These are phyloP conservation scores for Austroboletus niveus DNA, from an alignment of 1,284 basidiomycete species.

Conservation along the genomic window DNA sequence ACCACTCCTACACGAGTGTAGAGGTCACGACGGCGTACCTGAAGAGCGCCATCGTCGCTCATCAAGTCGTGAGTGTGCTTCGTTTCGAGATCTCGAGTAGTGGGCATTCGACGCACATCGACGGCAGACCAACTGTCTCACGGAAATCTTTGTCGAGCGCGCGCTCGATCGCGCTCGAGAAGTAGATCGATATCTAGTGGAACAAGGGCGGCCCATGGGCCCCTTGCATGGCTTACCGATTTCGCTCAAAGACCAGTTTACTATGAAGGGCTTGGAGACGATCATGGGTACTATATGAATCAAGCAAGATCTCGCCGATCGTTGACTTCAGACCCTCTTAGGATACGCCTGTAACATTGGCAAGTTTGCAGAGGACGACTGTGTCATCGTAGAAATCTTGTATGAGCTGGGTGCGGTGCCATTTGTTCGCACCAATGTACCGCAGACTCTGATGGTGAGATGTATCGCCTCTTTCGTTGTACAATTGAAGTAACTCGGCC, in stretches of 20 bases:
- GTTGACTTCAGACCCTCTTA: conserved; percentile 2
- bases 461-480: background rate
- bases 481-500: background rate
- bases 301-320: background rate
- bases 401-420: conserved; percentile 63
- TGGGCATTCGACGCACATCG: background rate
- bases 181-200: conserved; percentile 53
- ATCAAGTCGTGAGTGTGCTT: conserved; percentile 64
- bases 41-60: conserved; percentile 79
- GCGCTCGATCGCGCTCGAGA: conserved; percentile 55
- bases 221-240: conserved; percentile 62
- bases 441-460: conserved; percentile 63
- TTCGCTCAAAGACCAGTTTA: conserved; percentile 62
- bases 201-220: conserved; percentile 34
- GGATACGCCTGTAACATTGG: conserved; percentile 67
- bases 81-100: background rate
- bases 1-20: conserved; percentile 46
- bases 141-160: conserved; percentile 64
- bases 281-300: conserved; percentile 42
- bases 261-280: conserved; percentile 52
- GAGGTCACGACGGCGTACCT: conserved; percentile 74
- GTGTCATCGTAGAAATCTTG: conserved; percentile 58
- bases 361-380: conserved; percentile 49
- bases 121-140: conserved; percentile 62
- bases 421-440: conserved; percentile 73